phyloP scores from a whole-genome alignment of 352 stramenopile species.

The Globisporangium abappressorium region DNA sequence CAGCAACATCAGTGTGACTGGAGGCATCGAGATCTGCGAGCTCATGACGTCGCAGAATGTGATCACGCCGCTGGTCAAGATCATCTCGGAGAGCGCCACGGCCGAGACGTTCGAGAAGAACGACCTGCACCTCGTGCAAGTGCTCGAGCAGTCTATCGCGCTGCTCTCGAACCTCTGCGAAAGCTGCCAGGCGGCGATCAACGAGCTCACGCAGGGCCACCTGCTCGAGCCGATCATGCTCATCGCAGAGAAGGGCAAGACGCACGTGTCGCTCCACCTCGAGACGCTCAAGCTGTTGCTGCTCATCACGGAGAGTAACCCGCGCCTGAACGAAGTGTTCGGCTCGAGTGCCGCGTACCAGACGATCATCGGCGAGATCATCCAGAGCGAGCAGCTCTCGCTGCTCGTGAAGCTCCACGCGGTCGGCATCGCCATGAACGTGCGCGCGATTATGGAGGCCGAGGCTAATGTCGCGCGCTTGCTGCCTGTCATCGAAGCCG shows the following conservation, averaged over 20 bases:
- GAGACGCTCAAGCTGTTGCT: slow-evolving; percentile 83
- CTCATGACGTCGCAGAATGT: slow-evolving; percentile 74
- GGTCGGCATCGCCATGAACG: slow-evolving; percentile 79
- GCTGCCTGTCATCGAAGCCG: slow-evolving; percentile 62
- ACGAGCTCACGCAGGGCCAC: slow-evolving; percentile 77
- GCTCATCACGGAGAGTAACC: slow-evolving; percentile 80
- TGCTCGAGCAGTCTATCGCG: slow-evolving; percentile 81
- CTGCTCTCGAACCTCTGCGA: slow-evolving; percentile 83
- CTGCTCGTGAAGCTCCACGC: slow-evolving; percentile 53
- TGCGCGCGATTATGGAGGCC: slow-evolving; percentile 67
- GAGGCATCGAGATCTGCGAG: slow-evolving; percentile 80
- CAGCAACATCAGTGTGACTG: slow-evolving; percentile 86
- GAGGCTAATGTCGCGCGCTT: slow-evolving; percentile 68
- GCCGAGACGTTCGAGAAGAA: slow-evolving; percentile 49
- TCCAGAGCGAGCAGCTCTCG: slow-evolving; percentile 51
- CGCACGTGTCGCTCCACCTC: slow-evolving; percentile 55
- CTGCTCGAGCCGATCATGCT: slow-evolving; percentile 75
- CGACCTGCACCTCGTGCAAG: slow-evolving; percentile 61
- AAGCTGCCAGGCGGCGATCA: slow-evolving; percentile 73
- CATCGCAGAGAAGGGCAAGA: slow-evolving; percentile 49
- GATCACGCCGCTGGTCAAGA: slow-evolving; percentile 70
- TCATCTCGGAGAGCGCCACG: slow-evolving; percentile 61
- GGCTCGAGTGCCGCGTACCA: slow-evolving; percentile 58
- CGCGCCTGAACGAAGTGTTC: slow-evolving; percentile 70
- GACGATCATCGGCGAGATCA: slow-evolving; percentile 58